Evolutionary conservation across 805 yeast genomes (phyloP).

Genomic region (Candida palmyrensis): DNA sequence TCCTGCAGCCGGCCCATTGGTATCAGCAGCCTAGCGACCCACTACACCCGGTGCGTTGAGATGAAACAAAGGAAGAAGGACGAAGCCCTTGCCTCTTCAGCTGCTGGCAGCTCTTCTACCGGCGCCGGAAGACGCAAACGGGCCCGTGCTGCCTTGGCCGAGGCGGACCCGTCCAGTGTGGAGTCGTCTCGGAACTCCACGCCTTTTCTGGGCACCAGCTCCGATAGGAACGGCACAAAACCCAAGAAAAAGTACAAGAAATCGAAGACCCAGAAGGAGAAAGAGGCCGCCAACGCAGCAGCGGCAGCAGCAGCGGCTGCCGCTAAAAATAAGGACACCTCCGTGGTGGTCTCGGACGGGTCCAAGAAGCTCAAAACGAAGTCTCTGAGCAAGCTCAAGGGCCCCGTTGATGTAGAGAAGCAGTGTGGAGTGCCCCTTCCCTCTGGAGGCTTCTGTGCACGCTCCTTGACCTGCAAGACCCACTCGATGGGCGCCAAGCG

Average conservation of each 20-base stretch:
- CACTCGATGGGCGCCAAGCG: slow-evolving; percentile 99
- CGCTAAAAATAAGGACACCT: slow-evolving; percentile 10
- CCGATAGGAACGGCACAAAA: slow-evolving; percentile 9
- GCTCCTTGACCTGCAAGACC: slow-evolving; percentile 94
- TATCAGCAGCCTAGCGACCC: slow-evolving; percentile 24
- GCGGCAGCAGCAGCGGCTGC: slow-evolving; percentile 41
- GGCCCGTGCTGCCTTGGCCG: slow-evolving; percentile 22
- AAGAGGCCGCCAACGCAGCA: slow-evolving; percentile 43
- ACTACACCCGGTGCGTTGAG: slow-evolving; percentile 31
- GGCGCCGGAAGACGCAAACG: slow-evolving; percentile 19
- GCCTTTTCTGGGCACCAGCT: slow-evolving; percentile 26
- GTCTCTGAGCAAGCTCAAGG: slow-evolving; percentile 54
- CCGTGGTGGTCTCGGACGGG: slow-evolving; percentile 1
- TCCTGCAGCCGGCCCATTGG: slow-evolving; percentile 39
- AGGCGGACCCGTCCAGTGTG: slow-evolving; percentile 32
- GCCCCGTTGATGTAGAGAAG: slow-evolving; percentile 85
- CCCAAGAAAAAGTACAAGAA: slow-evolving; percentile 43
- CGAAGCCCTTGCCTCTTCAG: slow-evolving; percentile 13
- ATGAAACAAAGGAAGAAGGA: slow-evolving; percentile 29
- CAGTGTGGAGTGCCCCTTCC: slow-evolving; percentile 96
- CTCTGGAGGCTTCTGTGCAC: slow-evolving; percentile 92
- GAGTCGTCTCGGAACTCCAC: slow-evolving; percentile 36
- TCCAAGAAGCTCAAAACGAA: slow-evolving; percentile 30
- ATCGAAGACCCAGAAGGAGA: slow-evolving; percentile 39
- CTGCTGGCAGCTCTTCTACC: slow-evolving; percentile 7